A percentile compares a stretch with the other conserved stretches of the same genome.
These are phyloP conservation scores for Mycena indigotica DNA, from an alignment of 768 basidiomycete species.

Conservation along the genomic window DNA sequence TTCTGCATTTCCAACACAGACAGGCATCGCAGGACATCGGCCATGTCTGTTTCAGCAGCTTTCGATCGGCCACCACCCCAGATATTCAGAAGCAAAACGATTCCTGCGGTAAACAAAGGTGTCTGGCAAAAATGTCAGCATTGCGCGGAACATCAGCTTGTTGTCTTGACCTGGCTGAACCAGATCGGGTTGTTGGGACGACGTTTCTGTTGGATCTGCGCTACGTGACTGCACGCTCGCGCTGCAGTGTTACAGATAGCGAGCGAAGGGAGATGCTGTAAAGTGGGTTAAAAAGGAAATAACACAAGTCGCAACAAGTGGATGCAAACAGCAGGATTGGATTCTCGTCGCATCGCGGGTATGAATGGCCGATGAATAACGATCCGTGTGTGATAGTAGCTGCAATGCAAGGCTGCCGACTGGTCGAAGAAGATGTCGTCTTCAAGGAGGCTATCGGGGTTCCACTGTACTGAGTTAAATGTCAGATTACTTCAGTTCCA, in stretches of 20 bases:
- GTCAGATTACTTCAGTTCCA: not conserved
- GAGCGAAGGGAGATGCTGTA: constrained; percentile 52
- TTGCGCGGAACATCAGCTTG: not conserved
- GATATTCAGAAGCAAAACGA: constrained; percentile 17
- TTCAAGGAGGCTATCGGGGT: constrained; percentile 39
- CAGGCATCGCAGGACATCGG: constrained; percentile 19
- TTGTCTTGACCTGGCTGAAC: constrained; percentile 8
- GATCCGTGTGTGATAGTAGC: constrained; percentile 52
- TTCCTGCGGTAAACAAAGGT: constrained; percentile 15
- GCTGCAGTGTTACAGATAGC: constrained; percentile 70
- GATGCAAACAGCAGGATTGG: constrained; percentile 32
- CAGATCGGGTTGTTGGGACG: constrained; percentile 13
- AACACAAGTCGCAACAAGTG: not conserved
- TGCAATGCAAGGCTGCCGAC: constrained; percentile 40
- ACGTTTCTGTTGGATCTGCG: constrained; percentile 45
- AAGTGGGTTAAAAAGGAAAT: not conserved
- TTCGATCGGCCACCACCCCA: constrained; percentile 11
- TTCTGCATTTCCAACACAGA: constrained; percentile 15
- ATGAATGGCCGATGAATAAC: constrained; percentile 66
- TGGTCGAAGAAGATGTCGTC: constrained; percentile 36
- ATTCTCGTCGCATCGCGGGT: constrained; percentile 46
- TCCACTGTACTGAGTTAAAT: constrained; percentile 44
- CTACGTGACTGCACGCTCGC: constrained; percentile 56
- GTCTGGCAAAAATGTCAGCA: not conserved
- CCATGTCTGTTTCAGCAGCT: constrained; percentile 14